These are phyloP conservation scores for Terana coerulea DNA, from an alignment of 768 basidiomycete genomes.

Conservation along the genomic window DNA sequence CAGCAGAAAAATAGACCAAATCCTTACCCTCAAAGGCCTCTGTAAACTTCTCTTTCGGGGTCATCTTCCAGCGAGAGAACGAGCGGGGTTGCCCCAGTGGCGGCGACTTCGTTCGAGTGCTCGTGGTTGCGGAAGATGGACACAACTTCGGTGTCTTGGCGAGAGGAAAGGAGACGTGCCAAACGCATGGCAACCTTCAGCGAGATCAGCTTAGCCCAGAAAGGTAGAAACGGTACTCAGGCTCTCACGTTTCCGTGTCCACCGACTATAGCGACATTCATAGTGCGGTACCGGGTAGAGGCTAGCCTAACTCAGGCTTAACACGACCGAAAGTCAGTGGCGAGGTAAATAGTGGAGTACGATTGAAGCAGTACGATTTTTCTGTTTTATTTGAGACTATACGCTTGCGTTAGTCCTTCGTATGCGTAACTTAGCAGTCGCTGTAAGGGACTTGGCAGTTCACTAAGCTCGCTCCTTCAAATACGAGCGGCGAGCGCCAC, in stretches of 20 bases:
- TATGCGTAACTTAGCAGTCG: too few relatives aligned
- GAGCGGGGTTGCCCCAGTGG: constrained; percentile 37
- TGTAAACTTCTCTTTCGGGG: constrained; percentile 40
- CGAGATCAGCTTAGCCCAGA: background rate
- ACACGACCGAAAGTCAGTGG: too few relatives aligned
- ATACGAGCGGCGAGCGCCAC: too few relatives aligned
- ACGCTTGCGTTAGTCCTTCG: too few relatives aligned
- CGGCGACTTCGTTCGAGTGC: constrained; percentile 45
- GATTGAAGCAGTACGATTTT: too few relatives aligned
- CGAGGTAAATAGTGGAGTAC: too few relatives aligned
- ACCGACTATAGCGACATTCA: constrained; percentile 47
- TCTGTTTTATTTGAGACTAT: too few relatives aligned
- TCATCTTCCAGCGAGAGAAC: constrained; percentile 56
- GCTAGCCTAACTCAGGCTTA: too few relatives aligned
- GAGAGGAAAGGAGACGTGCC: constrained; percentile 38
- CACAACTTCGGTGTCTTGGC: constrained; percentile 37
- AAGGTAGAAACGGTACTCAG: background rate
- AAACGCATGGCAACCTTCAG: constrained; percentile 43
- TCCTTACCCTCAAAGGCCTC: constrained; percentile 36
- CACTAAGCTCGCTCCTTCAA: too few relatives aligned
- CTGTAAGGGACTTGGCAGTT: too few relatives aligned
- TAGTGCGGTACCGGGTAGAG: too few relatives aligned
- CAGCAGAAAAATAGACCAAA: constrained; percentile 38
- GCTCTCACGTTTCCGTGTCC: constrained; percentile 51
- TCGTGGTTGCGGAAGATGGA: constrained; percentile 51